Conservation (phyloP, 495 filamentous ascomycete genomes). For the Filosporella fistucella region DNA sequence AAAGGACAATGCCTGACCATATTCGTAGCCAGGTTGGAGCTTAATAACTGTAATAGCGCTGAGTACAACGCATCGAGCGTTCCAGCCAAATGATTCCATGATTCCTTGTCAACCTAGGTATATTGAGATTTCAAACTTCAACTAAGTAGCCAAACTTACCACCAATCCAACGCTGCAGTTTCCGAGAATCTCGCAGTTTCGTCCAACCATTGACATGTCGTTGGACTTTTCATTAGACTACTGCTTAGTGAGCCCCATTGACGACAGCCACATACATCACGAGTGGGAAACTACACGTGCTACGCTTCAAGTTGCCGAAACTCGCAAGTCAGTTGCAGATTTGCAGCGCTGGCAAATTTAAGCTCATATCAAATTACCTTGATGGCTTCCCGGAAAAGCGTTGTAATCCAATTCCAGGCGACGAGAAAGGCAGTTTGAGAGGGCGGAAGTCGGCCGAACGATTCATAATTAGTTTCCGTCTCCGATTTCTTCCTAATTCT, state of each 20-base stretch:
- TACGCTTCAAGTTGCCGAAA: constrained; percentile 8
- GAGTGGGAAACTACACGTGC: not conserved
- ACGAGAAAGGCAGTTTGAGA: not conserved
- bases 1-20: too few species aligned
- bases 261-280: constrained; percentile 14
- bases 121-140: too few species aligned
- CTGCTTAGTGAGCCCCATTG: constrained; percentile 1
- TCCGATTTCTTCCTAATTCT: not conserved
- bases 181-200: not conserved
- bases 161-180: too few species aligned
- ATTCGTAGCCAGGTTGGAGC: too few species aligned
- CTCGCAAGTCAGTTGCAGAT: not conserved
- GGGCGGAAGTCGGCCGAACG: not conserved
- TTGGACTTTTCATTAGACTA: not conserved
- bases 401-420: not conserved
- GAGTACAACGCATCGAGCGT: too few species aligned
- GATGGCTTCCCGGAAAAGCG: not conserved
- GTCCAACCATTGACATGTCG: too few species aligned
- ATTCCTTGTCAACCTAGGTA: too few species aligned
- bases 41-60: too few species aligned
- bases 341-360: not conserved
- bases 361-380: constrained; percentile 2
- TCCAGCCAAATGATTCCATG: too few species aligned
- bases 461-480: not conserved
- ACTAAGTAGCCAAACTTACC: too few species aligned